A percentile compares a stretch with the other conserved stretches of the same genome.
Evolutionary conservation across 1,284 basidiomycete genomes (phyloP).

Genomic region (Mycena citricolor): DNA sequence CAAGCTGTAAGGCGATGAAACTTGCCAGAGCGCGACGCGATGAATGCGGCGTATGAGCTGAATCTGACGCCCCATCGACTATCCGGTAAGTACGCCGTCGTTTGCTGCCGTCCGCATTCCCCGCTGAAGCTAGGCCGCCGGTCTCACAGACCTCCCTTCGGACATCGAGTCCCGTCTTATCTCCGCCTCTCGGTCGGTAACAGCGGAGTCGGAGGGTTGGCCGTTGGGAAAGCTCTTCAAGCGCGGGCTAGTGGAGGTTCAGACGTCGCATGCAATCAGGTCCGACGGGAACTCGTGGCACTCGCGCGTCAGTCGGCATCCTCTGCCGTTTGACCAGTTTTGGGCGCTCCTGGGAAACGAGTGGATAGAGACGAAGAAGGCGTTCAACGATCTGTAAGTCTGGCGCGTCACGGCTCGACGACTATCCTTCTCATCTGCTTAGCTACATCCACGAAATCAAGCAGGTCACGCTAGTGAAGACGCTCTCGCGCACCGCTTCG

Average conservation of each 20-base stretch:
- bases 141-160: no score
- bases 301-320: conserved; percentile 4
- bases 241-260: conserved; percentile 2
- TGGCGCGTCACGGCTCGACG: no score
- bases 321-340: conserved; percentile 7
- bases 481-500: conserved; percentile 7
- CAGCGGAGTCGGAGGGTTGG: no score
- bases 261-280: neutral
- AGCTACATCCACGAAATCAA: conserved; percentile 13
- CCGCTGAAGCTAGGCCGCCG: no score
- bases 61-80: no score
- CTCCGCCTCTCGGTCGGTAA: no score
- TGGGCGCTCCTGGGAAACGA: conserved; percentile 7
- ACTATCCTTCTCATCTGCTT: neutral
- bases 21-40: no score
- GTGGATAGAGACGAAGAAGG: conserved; percentile 13
- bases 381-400: conserved; percentile 12
- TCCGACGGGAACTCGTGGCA: conserved; percentile 6
- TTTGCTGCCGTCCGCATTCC: no score
- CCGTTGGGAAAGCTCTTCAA: conserved; percentile 4
- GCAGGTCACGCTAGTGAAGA: conserved; percentile 5
- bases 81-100: no score
- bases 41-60: no score
- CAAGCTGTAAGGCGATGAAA: no score
- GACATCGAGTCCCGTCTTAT: no score